Conservation (phyloP, 805 yeast species). For the Lipomyces spencermartinsiae region DNA sequence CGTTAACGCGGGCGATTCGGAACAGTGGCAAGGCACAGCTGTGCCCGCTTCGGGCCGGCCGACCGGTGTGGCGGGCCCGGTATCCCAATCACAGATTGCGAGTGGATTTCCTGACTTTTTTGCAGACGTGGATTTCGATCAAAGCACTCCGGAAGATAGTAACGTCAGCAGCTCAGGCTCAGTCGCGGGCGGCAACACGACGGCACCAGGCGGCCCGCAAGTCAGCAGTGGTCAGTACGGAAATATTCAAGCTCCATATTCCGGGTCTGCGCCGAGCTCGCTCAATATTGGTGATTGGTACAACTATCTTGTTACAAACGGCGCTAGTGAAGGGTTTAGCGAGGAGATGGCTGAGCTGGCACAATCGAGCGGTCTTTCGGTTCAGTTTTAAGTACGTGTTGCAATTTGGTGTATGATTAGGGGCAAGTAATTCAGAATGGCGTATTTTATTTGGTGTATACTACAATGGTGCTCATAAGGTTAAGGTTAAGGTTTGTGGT, state of each 20-base stretch:
- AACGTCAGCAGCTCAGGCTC: conserved; percentile 1
- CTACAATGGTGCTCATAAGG: background rate
- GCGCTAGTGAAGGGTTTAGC: conserved; percentile 13
- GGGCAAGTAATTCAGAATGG: background rate
- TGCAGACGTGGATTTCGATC: conserved; percentile 19
- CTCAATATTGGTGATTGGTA: conserved; percentile 51
- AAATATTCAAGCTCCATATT: conserved; percentile 1
- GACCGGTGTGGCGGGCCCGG: background rate
- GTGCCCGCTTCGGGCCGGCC: background rate
- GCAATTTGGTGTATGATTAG: background rate
- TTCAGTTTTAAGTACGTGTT: conserved; percentile 7
- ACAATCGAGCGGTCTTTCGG: conserved; percentile 20
- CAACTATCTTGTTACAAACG: conserved; percentile 44
- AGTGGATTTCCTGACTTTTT: conserved; percentile 15
- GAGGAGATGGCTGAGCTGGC: conserved; percentile 31
- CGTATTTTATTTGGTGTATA: background rate
- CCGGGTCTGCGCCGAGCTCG: conserved; percentile 44
- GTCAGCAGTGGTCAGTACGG: background rate
- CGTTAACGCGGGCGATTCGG: background rate
- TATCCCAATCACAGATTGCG: background rate
- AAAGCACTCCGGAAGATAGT: conserved; percentile 23
- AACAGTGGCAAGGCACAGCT: background rate
- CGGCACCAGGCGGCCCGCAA: conserved; percentile 8
- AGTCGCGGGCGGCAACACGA: background rate
- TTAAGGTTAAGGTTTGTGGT: background rate